phyloP scores from a whole-genome alignment of 352 stramenopile species.

The Phytophthora hibernalis region DNA sequence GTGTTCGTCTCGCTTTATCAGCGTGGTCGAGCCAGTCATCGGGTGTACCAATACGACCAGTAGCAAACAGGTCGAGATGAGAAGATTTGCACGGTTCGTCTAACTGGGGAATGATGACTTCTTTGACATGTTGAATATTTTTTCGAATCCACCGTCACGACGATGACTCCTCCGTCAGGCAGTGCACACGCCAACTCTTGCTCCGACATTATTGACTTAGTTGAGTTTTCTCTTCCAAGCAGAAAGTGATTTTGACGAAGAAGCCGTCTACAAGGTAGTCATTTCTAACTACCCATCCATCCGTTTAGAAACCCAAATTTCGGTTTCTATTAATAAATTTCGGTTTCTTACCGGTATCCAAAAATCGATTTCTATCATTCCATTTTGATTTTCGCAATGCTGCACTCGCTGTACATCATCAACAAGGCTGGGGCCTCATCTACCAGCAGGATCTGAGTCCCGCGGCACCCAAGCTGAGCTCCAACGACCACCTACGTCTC shows the following conservation, averaged over 20 bases:
- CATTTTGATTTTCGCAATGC: slow-evolving; percentile 53
- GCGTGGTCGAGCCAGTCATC: background rate
- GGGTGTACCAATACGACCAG: background rate
- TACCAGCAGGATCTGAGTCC: slow-evolving; percentile 93
- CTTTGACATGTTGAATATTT: background rate
- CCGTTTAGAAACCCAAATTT: background rate
- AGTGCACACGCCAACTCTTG: background rate
- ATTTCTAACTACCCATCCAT: background rate
- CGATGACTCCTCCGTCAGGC: background rate
- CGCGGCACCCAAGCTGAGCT: slow-evolving; percentile 84
- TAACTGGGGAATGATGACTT: background rate
- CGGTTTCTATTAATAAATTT: background rate
- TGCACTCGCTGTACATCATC: slow-evolving; percentile 94
- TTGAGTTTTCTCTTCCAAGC: too few species aligned
- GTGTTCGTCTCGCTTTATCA: background rate
- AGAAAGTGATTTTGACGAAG: too few species aligned
- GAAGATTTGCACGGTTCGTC: background rate
- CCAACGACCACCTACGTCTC: slow-evolving; percentile 93
- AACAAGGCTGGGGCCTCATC: slow-evolving; percentile 94
- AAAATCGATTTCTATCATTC: background rate
- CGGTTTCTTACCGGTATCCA: background rate
- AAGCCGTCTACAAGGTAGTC: background rate
- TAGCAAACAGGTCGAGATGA: background rate
- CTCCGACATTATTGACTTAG: background rate
- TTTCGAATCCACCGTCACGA: background rate